Base-by-base conservation (phyloP, 306 rosid genomes). In the Sphenostylis stenocarpa region DNA sequence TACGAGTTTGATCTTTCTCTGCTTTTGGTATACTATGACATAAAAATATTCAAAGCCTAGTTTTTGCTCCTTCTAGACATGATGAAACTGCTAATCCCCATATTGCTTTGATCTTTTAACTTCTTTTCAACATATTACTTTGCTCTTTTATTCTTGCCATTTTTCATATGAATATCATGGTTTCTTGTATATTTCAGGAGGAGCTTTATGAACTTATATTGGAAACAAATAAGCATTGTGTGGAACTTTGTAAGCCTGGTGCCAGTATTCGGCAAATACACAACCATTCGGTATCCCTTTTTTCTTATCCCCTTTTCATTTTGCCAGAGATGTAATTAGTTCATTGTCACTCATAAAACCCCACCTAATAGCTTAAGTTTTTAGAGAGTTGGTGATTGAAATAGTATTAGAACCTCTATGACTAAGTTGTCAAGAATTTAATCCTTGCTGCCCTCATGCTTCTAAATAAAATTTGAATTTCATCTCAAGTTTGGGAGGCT, bases 161-260 rank as follows among this genome's bases (percentile, higher is more conserved):
- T 51, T 78, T 73, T 78, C 72, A 78, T 68, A 21, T 45, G 28
- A 43, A 62, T 67, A 34, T 8, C 55, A 69, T 29, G 23, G 61
- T 68, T 69, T 77, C 47, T 64, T 78, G 51, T 70, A 72, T 70
- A 64, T 86, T 72, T 83, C 94, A 95, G 99, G 92, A 88, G 72
- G 99, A 89, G 77, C 93, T 95, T 73, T 92, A 92, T 84, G 89
- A 89, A 67, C 97, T 95, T 79, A 86, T 95, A 83, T 80, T 92
- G 60, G 89, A 74, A 84, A 89, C 97, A 15, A 90, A 86, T 80
- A 92, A 92, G 89, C 86, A 76, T 69, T 90, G 92, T 62, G 78
- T 95, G 83, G 86, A 92, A 82, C 97, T 89, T 76, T 95, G 99
- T 86, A 89, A 84, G 82, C 97, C 98, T 33, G 97, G 98, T 66